These are phyloP conservation scores for Ramichloridium luteum DNA, from an alignment of 2,329 filamentous ascomycete genomes.

Conservation along the genomic window DNA sequence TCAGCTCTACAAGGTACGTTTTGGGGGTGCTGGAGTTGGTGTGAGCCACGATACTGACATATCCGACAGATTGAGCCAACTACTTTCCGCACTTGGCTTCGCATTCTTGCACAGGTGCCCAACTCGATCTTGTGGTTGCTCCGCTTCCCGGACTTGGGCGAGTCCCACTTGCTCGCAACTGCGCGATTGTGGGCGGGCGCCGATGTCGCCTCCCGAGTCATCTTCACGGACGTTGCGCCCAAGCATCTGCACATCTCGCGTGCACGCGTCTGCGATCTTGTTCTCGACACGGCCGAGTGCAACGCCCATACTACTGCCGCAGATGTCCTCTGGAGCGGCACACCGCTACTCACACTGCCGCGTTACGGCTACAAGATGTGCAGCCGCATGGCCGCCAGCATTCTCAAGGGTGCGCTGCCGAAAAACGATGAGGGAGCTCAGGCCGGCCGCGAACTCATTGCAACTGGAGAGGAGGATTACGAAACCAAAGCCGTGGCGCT, in stretches of 20 bases:
- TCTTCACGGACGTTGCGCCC: slow-evolving; percentile 93
- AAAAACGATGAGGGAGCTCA: slow-evolving; percentile 51
- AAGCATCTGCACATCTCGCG: slow-evolving; percentile 90
- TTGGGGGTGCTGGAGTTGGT: too few relatives aligned
- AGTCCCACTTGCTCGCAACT: slow-evolving; percentile 69
- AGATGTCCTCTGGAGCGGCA: slow-evolving; percentile 92
- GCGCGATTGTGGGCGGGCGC: slow-evolving; percentile 73
- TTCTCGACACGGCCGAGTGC: slow-evolving; percentile 93
- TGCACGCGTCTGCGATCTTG: slow-evolving; percentile 83
- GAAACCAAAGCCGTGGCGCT: slow-evolving; percentile 63
- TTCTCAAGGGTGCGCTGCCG: slow-evolving; percentile 78
- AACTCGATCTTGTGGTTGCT: slow-evolving; percentile 90
- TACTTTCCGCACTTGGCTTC: slow-evolving; percentile 89
- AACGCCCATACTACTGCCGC: slow-evolving; percentile 97
- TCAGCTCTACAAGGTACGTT: slow-evolving; percentile 83
- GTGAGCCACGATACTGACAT: too few relatives aligned
- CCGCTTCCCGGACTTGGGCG: slow-evolving; percentile 89
- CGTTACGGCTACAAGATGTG: slow-evolving; percentile 98
- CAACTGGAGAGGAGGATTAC: slow-evolving; percentile 66
- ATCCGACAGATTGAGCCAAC: slow-evolving; percentile 78
- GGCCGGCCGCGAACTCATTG: slow-evolving; percentile 66
- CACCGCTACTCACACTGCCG: slow-evolving; percentile 78
- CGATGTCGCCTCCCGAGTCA: slow-evolving; percentile 72
- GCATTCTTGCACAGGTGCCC: slow-evolving; percentile 72
- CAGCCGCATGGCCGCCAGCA: slow-evolving; percentile 92